These are phyloP conservation scores for Leptoxyphium fumago DNA, from an alignment of 2,329 filamentous ascomycete genomes.

Conservation along the genomic window DNA sequence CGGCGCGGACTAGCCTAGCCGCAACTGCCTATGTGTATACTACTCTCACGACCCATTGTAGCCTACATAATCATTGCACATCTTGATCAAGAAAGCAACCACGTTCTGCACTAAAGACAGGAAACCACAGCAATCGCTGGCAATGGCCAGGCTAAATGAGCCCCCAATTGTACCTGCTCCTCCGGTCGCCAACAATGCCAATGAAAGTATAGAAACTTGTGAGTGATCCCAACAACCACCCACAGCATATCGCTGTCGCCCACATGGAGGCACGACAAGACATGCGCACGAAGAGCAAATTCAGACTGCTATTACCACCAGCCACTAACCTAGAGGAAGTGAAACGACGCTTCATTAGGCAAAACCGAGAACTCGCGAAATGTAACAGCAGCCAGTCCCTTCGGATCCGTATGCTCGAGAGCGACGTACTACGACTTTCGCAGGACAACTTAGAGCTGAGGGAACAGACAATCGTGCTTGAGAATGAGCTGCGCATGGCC, in stretches of 20 bases:
- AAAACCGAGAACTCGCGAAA: slow-evolving; percentile 69
- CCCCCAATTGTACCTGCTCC: slow-evolving; percentile 36
- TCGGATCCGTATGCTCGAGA: slow-evolving; percentile 61
- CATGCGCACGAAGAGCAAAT: slow-evolving; percentile 20
- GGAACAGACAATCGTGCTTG: slow-evolving; percentile 53
- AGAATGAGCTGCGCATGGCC: slow-evolving; percentile 48
- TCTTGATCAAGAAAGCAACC: too few species aligned
- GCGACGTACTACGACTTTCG: slow-evolving; percentile 58
- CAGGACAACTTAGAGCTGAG: slow-evolving; percentile 66
- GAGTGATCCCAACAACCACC: slow-evolving; percentile 24
- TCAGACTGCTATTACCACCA: slow-evolving; percentile 8
- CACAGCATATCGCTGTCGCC: background rate
- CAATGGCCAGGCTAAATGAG: slow-evolving; percentile 72
- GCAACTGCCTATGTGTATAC: background rate
- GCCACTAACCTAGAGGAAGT: slow-evolving; percentile 36
- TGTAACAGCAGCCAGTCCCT: slow-evolving; percentile 65
- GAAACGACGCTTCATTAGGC: slow-evolving; percentile 62
- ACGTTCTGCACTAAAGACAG: too few species aligned
- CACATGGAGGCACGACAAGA: slow-evolving; percentile 1
- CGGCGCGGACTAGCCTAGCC: background rate
- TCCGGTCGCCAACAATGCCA: slow-evolving; percentile 5
- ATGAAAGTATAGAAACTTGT: slow-evolving; percentile 59
- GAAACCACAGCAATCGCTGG: slow-evolving; percentile 6
- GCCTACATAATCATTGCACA: too few species aligned
- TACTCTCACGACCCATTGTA: too few species aligned